Conservation (phyloP, 192 early-diverging fungal species). For the Backusella circina region DNA sequence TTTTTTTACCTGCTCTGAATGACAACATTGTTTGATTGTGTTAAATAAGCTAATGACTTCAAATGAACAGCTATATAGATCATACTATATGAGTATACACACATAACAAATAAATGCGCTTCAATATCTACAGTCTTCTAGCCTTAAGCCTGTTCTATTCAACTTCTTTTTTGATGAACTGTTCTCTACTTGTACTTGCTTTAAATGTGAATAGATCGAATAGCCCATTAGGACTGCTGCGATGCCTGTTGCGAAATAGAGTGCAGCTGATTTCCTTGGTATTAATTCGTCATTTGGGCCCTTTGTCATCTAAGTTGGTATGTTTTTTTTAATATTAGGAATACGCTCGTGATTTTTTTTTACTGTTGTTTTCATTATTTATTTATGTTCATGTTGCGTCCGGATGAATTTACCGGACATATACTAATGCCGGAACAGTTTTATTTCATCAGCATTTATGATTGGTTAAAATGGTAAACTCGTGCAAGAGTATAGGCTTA, state of each 20-base stretch:
- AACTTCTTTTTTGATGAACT: conserved; percentile 6
- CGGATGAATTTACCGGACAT: neutral
- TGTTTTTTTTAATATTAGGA: neutral
- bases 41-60: conserved; percentile 43
- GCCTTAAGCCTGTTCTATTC: neutral
- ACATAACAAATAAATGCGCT: neutral
- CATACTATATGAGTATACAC: neutral
- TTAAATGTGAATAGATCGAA: conserved; percentile 31
- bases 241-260: conserved; percentile 23
- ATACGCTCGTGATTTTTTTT: neutral
- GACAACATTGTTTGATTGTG: conserved; percentile 42
- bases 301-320: neutral
- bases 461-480: neutral
- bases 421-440: neutral
- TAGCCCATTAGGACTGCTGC: conserved; percentile 27
- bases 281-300: neutral
- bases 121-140: conserved; percentile 14
- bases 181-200: neutral
- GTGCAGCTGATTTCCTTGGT: neutral
- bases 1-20: conserved; percentile 47
- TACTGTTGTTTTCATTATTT: neutral
- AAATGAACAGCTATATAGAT: conserved; percentile 41
- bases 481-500: no score
- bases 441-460: neutral
- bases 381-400: neutral